Conservation (phyloP, 2,329 filamentous ascomycete genomes). For the Hymenoscyphus occultus region DNA sequence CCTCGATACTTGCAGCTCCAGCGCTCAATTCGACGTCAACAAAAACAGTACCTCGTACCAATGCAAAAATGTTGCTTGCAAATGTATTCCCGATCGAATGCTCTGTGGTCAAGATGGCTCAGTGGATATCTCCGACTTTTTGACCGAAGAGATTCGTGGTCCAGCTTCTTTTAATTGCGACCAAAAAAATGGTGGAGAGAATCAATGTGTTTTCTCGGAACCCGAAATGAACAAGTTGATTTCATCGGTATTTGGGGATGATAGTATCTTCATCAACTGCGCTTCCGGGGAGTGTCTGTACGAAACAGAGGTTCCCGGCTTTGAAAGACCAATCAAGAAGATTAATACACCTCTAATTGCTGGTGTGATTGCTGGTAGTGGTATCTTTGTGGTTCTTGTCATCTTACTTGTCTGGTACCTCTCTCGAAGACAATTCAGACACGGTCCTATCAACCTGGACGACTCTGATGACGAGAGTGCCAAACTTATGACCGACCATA, state of each 20-base stretch:
- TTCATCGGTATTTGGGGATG: slow-evolving; percentile 82
- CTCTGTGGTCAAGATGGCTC: slow-evolving; percentile 89
- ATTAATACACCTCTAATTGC: slow-evolving; percentile 98
- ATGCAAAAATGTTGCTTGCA: slow-evolving; percentile 81
- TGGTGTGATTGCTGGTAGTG: slow-evolving; percentile 81
- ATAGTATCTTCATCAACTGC: slow-evolving; percentile 81
- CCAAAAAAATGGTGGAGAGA: slow-evolving; percentile 59
- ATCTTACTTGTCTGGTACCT: slow-evolving; percentile 86
- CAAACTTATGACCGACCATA: slow-evolving; percentile 88
- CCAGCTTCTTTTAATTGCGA: slow-evolving; percentile 80
- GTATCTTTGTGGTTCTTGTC: slow-evolving; percentile 83
- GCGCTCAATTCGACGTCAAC: slow-evolving; percentile 62
- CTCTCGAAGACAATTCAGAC: slow-evolving; percentile 67
- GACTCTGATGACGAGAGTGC: slow-evolving; percentile 85
- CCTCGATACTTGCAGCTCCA: slow-evolving; percentile 75
- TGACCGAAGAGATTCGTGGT: slow-evolving; percentile 77
- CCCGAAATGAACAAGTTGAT: slow-evolving; percentile 92
- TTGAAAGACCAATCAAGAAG: slow-evolving; percentile 80
- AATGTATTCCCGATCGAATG: slow-evolving; percentile 87
- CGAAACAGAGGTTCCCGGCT: slow-evolving; percentile 88
- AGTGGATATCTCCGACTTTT: slow-evolving; percentile 87
- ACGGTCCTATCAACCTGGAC: slow-evolving; percentile 76
- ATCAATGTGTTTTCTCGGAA: slow-evolving; percentile 80
- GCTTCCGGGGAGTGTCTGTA: slow-evolving; percentile 89
- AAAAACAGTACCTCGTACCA: slow-evolving; percentile 81